A percentile compares a stretch with the other conserved stretches of the same genome.
These are phyloP conservation scores for Melastoma malabathricum DNA, from an alignment of 345 rosid genomes.

Conservation along the genomic window DNA sequence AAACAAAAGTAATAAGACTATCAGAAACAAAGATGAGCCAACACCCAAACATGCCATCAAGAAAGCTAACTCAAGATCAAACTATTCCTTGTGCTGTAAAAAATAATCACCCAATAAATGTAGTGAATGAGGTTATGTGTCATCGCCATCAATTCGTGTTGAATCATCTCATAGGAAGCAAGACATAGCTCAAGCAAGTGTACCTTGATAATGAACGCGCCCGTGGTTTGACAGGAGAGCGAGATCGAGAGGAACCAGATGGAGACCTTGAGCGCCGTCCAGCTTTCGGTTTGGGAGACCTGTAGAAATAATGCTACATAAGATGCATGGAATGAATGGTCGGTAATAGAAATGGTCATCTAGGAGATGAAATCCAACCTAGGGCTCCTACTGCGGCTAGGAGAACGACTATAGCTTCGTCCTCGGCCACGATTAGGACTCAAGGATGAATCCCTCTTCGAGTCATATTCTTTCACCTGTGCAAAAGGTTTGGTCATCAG, in stretches of 20 bases:
- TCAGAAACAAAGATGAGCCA: too few species aligned
- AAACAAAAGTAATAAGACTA: too few species aligned
- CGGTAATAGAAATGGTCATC: not conserved
- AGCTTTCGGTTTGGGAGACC: conserved; percentile 26
- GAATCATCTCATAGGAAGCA: too few species aligned
- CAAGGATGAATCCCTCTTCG: conserved; percentile 40
- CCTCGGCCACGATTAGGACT: conserved; percentile 56
- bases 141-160: too few species aligned
- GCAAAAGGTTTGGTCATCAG: not conserved
- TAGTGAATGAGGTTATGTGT: too few species aligned
- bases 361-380: conserved; percentile 26
- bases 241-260: conserved; percentile 37
- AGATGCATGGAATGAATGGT: conserved; percentile 3
- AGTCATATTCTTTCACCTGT: conserved; percentile 75
- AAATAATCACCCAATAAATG: too few species aligned
- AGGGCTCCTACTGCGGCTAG: conserved; percentile 37
- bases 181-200: too few species aligned
- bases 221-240: conserved; percentile 6
- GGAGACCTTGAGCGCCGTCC: conserved; percentile 24
- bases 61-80: too few species aligned
- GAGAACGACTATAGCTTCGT: conserved; percentile 26
- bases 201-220: conserved; percentile 43
- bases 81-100: too few species aligned
- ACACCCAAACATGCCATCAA: too few species aligned
- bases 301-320: conserved; percentile 19